These are phyloP conservation scores for Leishmania major DNA, from an alignment of 208 protist genomes.

Conservation along the genomic window DNA sequence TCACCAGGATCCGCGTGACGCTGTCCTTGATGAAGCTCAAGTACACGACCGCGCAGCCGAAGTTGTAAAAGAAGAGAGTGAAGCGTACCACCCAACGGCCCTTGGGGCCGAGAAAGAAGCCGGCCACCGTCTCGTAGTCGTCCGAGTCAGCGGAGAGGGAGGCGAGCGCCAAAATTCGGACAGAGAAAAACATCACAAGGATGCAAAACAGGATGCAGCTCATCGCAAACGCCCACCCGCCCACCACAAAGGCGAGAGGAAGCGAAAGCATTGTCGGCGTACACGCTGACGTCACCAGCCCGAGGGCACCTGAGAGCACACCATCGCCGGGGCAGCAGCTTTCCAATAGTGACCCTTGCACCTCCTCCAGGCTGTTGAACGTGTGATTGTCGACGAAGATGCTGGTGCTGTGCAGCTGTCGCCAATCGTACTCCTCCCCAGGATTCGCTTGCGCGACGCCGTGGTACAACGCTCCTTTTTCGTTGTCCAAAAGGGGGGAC, in stretches of 20 bases:
- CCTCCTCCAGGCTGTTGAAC: conserved; percentile 79
- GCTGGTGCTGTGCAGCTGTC: conserved; percentile 37
- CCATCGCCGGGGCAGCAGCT: conserved; percentile 73
- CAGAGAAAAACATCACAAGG: conserved; percentile 66
- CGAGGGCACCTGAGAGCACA: conserved; percentile 63
- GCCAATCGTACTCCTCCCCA: conserved; percentile 42
- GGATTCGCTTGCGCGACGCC: conserved; percentile 3
- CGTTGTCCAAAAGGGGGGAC: conserved; percentile 14
- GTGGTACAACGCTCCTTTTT: conserved; percentile 15
- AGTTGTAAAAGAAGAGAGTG: conserved; percentile 81
- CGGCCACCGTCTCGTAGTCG: conserved; percentile 80
- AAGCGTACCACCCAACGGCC: conserved; percentile 53
- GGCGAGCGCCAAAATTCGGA: conserved; percentile 74
- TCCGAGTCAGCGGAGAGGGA: conserved; percentile 72
- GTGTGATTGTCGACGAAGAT: conserved; percentile 70
- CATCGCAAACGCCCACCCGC: conserved; percentile 55
- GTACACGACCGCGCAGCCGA: conserved; percentile 72
- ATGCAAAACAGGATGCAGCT: conserved; percentile 58
- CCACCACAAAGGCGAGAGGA: conserved; percentile 72
- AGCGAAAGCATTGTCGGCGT: conserved; percentile 79
- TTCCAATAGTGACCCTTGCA: conserved; percentile 72
- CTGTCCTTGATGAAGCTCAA: conserved; percentile 80
- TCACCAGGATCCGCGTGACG: conserved; percentile 46
- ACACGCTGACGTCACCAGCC: conserved; percentile 66
- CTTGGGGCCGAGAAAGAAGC: conserved; percentile 66